Evolutionary conservation across 345 rosid genomes (phyloP).

Genomic region (Syzygium jambos): DNA sequence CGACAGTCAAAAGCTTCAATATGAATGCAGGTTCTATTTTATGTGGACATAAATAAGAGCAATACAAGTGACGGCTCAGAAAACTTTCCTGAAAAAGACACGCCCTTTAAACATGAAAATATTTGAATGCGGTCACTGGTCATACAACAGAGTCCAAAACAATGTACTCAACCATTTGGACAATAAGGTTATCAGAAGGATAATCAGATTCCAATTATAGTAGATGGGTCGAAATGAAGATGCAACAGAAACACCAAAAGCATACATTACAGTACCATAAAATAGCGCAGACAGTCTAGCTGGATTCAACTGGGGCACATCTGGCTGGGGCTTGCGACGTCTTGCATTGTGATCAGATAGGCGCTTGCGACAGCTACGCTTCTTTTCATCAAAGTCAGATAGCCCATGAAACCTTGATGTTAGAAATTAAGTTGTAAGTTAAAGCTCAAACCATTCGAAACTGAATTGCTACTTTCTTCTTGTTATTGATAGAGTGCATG

Average conservation of each 20-base stretch:
- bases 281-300: slow-evolving; percentile 32
- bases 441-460: background rate
- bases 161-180: background rate
- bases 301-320: slow-evolving; percentile 33
- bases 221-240: background rate
- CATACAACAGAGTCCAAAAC: background rate
- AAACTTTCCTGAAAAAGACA: background rate
- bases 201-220: background rate
- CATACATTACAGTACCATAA: slow-evolving; percentile 30
- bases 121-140: background rate
- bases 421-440: background rate
- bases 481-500: background rate
- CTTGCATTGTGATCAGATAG: slow-evolving; percentile 96
- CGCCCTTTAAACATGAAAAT: background rate
- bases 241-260: background rate
- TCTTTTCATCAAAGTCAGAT: slow-evolving; percentile 87
- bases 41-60: background rate
- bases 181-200: background rate
- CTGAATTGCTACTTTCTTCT: background rate
- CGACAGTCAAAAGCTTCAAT: background rate
- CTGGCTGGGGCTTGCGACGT: slow-evolving; percentile 85
- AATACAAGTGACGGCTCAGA: background rate
- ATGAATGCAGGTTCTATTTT: background rate
- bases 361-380: slow-evolving; percentile 87
- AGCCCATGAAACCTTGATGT: slow-evolving; percentile 72